Evolutionary conservation across 2,329 filamentous ascomycete genomes (phyloP), one percentile per base, ranked within the genome.

Genomic region (Aspergillus hortae): DNA sequence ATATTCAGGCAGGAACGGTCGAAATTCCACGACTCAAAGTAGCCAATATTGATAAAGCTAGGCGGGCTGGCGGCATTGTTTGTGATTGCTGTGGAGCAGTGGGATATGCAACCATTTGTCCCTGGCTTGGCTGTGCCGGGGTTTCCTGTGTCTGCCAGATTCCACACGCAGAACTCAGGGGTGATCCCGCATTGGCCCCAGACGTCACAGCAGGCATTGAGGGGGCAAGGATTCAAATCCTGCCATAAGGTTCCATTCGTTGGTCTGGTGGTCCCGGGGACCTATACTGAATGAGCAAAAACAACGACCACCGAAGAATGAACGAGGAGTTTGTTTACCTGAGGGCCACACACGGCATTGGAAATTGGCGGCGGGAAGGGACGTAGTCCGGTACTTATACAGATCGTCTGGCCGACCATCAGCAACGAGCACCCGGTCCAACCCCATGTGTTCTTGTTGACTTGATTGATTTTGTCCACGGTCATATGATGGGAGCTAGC

Each of bases 171-270:
- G 56, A 78, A 78, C 15, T 75, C 74, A 1, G 58, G 55, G 0
- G 73, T 75, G 0, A 68, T 67, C 10, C 77, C 77, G 41, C 77
- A 80, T 41, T 55, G 50, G 1, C 77, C 77, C 65, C 73, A 77
- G 32, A 67, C 61, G 49, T 73, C 65, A 56, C 74, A 76, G 57
- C 74, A 76, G 2, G 68, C 72, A 44, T 74, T 74, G 1, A 74
- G 60, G 1, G 69, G 70, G 52, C 78, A 81, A 0, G 69, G 73
- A 55, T 80, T 81, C 3, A 80, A 60, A 6, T 45, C 30, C 9
- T 21, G 10, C 63, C 56, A 0, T 64, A 56, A 4, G 77, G 3
- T n/a, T 63, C 56, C 0, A 52, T 70, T 67, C 0, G 63, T 14
- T 0, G 73, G 69, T 6, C 53, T 38, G 17, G 57, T 48, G 0